Conservation (phyloP, 148 eudicot genomes). For the Rhododendron mucronatum region DNA sequence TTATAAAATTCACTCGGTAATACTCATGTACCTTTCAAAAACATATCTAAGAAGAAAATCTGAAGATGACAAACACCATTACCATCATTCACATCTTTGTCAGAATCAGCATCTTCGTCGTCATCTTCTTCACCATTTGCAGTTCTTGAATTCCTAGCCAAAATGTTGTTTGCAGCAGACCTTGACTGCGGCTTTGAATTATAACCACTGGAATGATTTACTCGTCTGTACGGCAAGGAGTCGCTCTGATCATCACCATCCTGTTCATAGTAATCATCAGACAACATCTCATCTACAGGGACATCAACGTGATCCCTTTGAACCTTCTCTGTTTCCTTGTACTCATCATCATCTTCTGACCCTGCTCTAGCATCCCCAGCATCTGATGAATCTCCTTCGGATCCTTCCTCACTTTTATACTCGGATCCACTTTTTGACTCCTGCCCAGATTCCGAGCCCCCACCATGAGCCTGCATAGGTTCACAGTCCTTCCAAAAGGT, state of each 20-base stretch:
- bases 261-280: conserved; percentile 96
- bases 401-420: conserved; percentile 58
- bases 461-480: conserved; percentile 30
- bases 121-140: conserved; percentile 38
- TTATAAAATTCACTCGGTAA: neutral
- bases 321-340: conserved; percentile 46
- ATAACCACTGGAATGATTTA: conserved; percentile 23
- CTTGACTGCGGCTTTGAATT: conserved; percentile 44
- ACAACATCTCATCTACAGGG: conserved; percentile 85
- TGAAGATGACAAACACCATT: conserved; percentile 2
- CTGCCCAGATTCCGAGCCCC: conserved; percentile 49
- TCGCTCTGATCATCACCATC: conserved; percentile 85
- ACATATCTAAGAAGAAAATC: neutral
- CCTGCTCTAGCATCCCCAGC: conserved; percentile 42
- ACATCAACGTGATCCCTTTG: conserved; percentile 22
- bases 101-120: conserved; percentile 42
- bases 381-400: conserved; percentile 55
- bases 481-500: conserved; percentile 68
- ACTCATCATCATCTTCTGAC: conserved; percentile 40
- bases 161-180: conserved; percentile 23
- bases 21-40: neutral
- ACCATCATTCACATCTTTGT: conserved; percentile 36
- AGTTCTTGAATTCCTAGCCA: conserved; percentile 36
- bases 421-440: conserved; percentile 80
- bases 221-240: conserved; percentile 41